These are phyloP conservation scores for Cylindrotheca fusiformis DNA, from an alignment of 108 stramenopile species.

Conservation along the genomic window DNA sequence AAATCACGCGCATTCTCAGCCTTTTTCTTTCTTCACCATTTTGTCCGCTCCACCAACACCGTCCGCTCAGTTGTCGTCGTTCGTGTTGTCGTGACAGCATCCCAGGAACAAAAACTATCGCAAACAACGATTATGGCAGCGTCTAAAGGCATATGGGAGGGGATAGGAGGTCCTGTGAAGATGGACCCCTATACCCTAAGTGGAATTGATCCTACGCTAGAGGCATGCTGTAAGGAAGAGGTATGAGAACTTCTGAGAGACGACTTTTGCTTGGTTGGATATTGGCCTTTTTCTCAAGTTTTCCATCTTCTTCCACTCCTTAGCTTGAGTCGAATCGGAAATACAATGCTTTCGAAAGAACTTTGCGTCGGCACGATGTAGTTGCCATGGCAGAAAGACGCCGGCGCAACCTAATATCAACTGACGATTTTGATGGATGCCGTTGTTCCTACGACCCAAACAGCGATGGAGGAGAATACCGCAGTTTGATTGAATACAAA, in stretches of 20 bases:
- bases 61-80: no score
- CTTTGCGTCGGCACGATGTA: slow-evolving; percentile 73
- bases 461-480: slow-evolving; percentile 70
- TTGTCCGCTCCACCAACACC: no score
- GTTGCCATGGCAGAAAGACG: slow-evolving; percentile 66
- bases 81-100: no score
- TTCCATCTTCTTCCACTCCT: slow-evolving; percentile 1
- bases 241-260: slow-evolving; percentile 21
- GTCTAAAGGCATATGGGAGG: slow-evolving; percentile 45
- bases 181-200: slow-evolving; percentile 22
- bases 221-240: slow-evolving; percentile 82
- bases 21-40: no score
- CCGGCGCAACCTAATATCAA: slow-evolving; percentile 48
- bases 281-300: neutral
- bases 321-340: slow-evolving; percentile 68
- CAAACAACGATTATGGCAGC: no score
- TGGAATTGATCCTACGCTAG: slow-evolving; percentile 72
- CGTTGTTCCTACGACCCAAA: slow-evolving; percentile 84
- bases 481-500: slow-evolving; percentile 44
- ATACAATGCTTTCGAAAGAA: slow-evolving; percentile 46
- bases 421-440: slow-evolving; percentile 50
- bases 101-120: no score
- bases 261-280: slow-evolving; percentile 1
- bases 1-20: no score
- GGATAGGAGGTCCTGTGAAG: slow-evolving; percentile 66